These are phyloP conservation scores for Tulasnella calospora DNA, from an alignment of 768 basidiomycete species.

Conservation along the genomic window DNA sequence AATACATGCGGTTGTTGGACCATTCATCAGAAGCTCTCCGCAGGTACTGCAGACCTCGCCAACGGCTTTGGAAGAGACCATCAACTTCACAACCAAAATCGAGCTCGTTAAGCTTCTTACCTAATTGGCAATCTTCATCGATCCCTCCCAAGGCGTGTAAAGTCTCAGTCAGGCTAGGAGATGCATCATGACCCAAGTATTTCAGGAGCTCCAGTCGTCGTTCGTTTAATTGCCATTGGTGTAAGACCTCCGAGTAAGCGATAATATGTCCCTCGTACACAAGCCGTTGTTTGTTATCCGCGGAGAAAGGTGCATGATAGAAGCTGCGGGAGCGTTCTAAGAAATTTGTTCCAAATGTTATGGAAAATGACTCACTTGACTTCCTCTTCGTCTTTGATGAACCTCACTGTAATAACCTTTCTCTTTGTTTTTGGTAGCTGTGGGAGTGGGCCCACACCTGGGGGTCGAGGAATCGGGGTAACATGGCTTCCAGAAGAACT, in stretches of 20 bases:
- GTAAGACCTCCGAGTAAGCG: conserved; percentile 69
- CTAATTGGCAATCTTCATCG: conserved; percentile 7
- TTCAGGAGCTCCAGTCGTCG: conserved; percentile 73
- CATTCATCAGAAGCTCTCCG: conserved; percentile 37
- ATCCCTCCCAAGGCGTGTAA: background rate
- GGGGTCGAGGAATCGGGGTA: background rate
- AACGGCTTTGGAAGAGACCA: conserved; percentile 34
- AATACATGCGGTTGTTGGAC: conserved; percentile 39
- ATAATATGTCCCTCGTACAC: conserved; percentile 50
- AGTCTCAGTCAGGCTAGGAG: conserved; percentile 29
- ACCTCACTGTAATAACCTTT: conserved; percentile 19
- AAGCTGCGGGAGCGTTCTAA: background rate
- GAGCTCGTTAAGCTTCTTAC: background rate
- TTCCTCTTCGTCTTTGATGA: conserved; percentile 29
- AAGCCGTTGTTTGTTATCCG: background rate
- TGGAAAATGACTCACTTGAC: conserved; percentile 24
- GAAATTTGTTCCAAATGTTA: conserved; percentile 35
- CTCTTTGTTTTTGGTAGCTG: conserved; percentile 2
- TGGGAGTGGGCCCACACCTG: background rate
- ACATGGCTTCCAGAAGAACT: background rate
- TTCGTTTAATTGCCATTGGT: conserved; percentile 63
- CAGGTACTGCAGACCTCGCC: conserved; percentile 45
- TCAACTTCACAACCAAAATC: conserved; percentile 40
- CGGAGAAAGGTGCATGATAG: conserved; percentile 20
- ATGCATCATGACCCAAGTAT: conserved; percentile 43